Conservation (phyloP, 2,329 filamentous ascomycete genomes). For the Colletotrichum somersetense region DNA sequence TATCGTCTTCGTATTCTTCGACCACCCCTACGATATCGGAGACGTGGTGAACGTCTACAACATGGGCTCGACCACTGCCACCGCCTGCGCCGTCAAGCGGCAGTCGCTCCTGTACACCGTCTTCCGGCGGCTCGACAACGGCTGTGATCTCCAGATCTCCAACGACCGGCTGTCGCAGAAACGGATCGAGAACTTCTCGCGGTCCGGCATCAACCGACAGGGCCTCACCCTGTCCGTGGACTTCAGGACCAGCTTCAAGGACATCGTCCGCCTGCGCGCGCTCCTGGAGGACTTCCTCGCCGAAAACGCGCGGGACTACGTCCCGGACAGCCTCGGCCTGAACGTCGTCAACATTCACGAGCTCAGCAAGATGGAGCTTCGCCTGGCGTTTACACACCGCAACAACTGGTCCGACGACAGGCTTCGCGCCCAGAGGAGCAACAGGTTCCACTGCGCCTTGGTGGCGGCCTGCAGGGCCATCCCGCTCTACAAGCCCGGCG, state of each 20-base stretch:
- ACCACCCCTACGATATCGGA: slow-evolving; percentile 80
- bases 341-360: slow-evolving; percentile 68
- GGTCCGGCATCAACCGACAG: slow-evolving; percentile 73
- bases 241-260: slow-evolving; percentile 76
- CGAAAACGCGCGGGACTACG: slow-evolving; percentile 71
- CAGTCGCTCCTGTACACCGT: slow-evolving; percentile 52
- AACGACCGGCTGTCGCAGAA: slow-evolving; percentile 78
- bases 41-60: slow-evolving; percentile 76
- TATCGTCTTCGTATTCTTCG: slow-evolving; percentile 78
- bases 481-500: slow-evolving; percentile 65
- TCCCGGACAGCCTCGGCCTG: slow-evolving; percentile 73
- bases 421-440: slow-evolving; percentile 75
- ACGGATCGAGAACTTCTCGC: slow-evolving; percentile 78
- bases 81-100: slow-evolving; percentile 46
- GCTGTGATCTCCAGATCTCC: slow-evolving; percentile 48
- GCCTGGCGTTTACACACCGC: slow-evolving; percentile 76
- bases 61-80: slow-evolving; percentile 36
- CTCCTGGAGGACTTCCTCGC: slow-evolving; percentile 75
- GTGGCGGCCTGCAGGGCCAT: slow-evolving; percentile 76
- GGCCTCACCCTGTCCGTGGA: slow-evolving; percentile 75
- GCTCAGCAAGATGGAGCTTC: slow-evolving; percentile 48
- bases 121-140: slow-evolving; percentile 50
- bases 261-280: slow-evolving; percentile 73
- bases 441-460: slow-evolving; percentile 80
- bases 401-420: slow-evolving; percentile 81